These are phyloP conservation scores for Neurospora sp. DNA, from an alignment of 2,329 filamentous ascomycete species.

Conservation along the genomic window DNA sequence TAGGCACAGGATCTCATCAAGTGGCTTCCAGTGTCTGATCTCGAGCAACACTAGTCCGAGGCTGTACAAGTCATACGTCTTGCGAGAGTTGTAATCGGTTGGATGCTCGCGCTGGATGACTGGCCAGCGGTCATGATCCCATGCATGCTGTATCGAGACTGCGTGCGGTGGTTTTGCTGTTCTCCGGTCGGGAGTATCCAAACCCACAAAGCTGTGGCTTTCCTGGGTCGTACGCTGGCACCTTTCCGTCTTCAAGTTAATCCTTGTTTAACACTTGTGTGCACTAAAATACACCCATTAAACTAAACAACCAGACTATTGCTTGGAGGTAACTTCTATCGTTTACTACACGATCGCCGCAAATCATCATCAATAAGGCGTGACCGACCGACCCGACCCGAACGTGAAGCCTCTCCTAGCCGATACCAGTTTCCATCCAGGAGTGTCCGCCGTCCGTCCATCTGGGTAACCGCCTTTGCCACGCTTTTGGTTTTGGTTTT, in stretches of 20 bases:
- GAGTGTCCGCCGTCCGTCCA: background rate
- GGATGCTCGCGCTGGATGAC: constrained; percentile 15
- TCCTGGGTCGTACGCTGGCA: background rate
- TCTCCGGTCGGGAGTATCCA: constrained; percentile 35
- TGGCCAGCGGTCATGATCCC: constrained; percentile 19
- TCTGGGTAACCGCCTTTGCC: background rate
- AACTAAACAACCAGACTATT: background rate
- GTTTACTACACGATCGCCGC: background rate
- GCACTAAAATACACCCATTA: background rate
- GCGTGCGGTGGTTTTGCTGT: constrained; percentile 12
- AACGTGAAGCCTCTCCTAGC: background rate
- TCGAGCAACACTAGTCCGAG: constrained; percentile 40
- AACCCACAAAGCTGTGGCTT: constrained; percentile 36
- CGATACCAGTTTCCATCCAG: background rate
- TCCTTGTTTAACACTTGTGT: background rate
- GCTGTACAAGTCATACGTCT: constrained; percentile 37
- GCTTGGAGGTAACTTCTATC: background rate
- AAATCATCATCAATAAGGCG: background rate
- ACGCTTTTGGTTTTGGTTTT: constrained; percentile 1
- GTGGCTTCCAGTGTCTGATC: constrained; percentile 38
- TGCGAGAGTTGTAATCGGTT: constrained; percentile 16
- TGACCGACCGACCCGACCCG: background rate
- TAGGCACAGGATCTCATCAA: constrained; percentile 27
- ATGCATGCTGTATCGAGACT: constrained; percentile 12
- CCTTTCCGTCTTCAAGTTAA: background rate